Conservation (phyloP, 78 protist species). For the Pigoraptor vietnamica region DNA sequence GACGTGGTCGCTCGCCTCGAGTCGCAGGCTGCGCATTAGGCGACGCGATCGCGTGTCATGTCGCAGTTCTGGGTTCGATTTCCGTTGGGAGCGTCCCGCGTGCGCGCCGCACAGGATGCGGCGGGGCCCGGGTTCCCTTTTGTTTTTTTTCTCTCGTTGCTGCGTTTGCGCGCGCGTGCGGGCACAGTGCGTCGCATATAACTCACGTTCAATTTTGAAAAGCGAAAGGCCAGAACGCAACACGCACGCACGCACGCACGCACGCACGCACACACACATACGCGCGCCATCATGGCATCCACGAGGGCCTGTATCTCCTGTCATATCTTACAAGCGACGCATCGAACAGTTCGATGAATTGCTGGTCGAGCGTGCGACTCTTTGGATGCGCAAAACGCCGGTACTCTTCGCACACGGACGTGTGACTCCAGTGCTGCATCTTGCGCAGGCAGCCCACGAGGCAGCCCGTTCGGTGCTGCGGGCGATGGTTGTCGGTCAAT, state of each 20-base stretch:
- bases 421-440: constrained; percentile 71
- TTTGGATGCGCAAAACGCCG: constrained; percentile 81
- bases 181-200: too few species aligned
- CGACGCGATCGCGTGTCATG: background rate
- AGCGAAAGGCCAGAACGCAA: background rate
- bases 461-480: constrained; percentile 81
- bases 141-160: background rate
- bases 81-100: too few species aligned
- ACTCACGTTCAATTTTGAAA: too few species aligned
- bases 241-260: background rate
- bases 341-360: constrained; percentile 80
- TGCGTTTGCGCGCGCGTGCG: background rate
- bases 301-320: background rate
- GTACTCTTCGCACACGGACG: constrained; percentile 79
- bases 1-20: background rate
- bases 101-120: too few species aligned
- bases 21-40: background rate
- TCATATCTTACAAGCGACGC: background rate
- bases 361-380: constrained; percentile 76
- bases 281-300: background rate
- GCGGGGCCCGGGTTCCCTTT: too few species aligned
- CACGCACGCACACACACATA: background rate
- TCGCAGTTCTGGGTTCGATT: background rate
- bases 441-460: constrained; percentile 82
- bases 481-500: background rate